These are phyloP conservation scores for Fonsecaea monophora DNA, from an alignment of 2,329 filamentous ascomycete genomes.

Conservation along the genomic window DNA sequence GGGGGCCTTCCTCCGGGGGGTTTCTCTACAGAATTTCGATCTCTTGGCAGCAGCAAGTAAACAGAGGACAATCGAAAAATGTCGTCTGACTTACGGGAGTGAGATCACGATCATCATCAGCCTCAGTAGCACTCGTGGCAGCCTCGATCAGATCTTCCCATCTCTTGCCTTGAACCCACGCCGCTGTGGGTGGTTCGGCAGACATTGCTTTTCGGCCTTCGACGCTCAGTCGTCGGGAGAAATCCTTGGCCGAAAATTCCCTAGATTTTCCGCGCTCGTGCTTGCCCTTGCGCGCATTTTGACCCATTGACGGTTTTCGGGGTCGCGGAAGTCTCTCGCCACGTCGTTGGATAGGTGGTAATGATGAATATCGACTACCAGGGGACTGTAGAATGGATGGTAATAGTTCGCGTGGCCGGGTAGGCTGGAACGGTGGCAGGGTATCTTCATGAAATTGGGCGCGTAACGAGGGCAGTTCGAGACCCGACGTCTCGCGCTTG, in stretches of 20 bases:
- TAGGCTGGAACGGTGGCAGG: slow-evolving; percentile 67
- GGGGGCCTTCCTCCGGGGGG: slow-evolving; percentile 33
- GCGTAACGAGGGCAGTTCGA: slow-evolving; percentile 76
- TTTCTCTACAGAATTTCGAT: slow-evolving; percentile 42
- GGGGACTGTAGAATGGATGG: slow-evolving; percentile 81
- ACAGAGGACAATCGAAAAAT: slow-evolving; percentile 44
- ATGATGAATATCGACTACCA: slow-evolving; percentile 82
- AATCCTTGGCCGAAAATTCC: slow-evolving; percentile 67
- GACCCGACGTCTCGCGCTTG: slow-evolving; percentile 66
- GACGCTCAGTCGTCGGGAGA: slow-evolving; percentile 73
- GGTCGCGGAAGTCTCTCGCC: slow-evolving; percentile 71
- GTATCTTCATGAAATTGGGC: slow-evolving; percentile 74
- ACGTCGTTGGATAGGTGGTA: slow-evolving; percentile 80
- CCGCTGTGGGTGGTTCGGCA: slow-evolving; percentile 79
- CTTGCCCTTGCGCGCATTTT: slow-evolving; percentile 74
- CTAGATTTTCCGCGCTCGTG: slow-evolving; percentile 74
- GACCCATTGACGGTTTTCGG: slow-evolving; percentile 84
- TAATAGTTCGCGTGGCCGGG: slow-evolving; percentile 74
- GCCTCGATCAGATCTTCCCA: slow-evolving; percentile 98
- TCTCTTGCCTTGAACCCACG: slow-evolving; percentile 76
- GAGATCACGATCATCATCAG: slow-evolving; percentile 82
- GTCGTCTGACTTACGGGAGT: slow-evolving; percentile 72
- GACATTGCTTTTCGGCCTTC: slow-evolving; percentile 84
- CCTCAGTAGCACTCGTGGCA: slow-evolving; percentile 82
- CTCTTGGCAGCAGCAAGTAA: slow-evolving; percentile 42